Evolutionary conservation across 208 protist species (phyloP).

Genomic region (Crithidia fasciculata): DNA sequence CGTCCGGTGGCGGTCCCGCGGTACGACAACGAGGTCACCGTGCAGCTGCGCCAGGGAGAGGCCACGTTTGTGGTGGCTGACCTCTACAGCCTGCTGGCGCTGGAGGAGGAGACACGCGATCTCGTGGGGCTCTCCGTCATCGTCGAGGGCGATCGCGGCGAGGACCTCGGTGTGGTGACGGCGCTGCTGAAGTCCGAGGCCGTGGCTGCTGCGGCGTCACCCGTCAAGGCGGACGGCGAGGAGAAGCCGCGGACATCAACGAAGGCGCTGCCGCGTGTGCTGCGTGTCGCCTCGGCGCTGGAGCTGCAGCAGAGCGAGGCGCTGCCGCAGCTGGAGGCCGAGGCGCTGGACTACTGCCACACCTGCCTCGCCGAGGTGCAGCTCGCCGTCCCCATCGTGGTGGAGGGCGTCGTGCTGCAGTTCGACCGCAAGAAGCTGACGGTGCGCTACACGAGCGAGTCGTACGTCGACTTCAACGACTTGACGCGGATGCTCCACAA

Average conservation of each 20-base stretch:
- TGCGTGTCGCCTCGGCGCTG: conserved; percentile 55
- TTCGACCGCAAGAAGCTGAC: conserved; percentile 92
- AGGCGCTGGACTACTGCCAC: conserved; percentile 67
- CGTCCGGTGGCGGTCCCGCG: conserved; percentile 54
- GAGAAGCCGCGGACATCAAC: background rate
- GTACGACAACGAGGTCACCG: conserved; percentile 60
- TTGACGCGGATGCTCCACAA: conserved; percentile 77
- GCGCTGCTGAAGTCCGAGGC: conserved; percentile 21
- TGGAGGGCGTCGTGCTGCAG: conserved; percentile 84
- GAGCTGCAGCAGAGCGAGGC: conserved; percentile 52
- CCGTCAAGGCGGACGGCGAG: conserved; percentile 28
- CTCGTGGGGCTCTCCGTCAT: conserved; percentile 68
- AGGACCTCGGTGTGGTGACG: conserved; percentile 74
- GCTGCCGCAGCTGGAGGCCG: conserved; percentile 55
- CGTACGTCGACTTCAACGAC: conserved; percentile 82
- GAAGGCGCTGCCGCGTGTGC: conserved; percentile 37
- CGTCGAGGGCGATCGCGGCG: conserved; percentile 84
- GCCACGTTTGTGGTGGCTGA: conserved; percentile 56
- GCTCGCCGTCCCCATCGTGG: conserved; percentile 62
- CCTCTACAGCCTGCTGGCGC: conserved; percentile 48
- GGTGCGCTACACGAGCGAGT: conserved; percentile 78
- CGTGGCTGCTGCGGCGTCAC: conserved; percentile 1
- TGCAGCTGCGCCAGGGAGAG: conserved; percentile 56
- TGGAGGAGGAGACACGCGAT: conserved; percentile 43
- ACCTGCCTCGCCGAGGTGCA: conserved; percentile 47